Percentiles rank a stretch among this genome's conserved stretches.
These are phyloP conservation scores for Dissophora globulifera DNA, from an alignment of 192 early-diverging fungal species.

Conservation along the genomic window DNA sequence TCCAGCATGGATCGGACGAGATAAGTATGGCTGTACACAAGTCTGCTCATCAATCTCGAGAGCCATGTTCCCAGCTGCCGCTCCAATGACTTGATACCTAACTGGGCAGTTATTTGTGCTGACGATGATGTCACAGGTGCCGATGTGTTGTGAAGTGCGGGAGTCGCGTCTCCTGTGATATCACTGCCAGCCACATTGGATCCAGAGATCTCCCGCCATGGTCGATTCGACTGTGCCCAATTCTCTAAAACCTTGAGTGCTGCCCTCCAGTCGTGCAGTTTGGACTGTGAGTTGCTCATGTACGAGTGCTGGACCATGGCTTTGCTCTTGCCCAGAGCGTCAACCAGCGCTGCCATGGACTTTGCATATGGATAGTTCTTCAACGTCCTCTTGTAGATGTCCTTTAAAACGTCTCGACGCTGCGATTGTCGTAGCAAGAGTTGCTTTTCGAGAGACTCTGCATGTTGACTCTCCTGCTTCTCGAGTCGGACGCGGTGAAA, in stretches of 20 bases:
- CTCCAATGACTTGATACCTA: conserved; percentile 7
- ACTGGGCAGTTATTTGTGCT: background rate
- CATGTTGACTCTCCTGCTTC: background rate
- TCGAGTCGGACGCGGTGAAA: conserved; percentile 18
- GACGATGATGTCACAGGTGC: background rate
- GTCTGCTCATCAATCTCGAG: conserved; percentile 12
- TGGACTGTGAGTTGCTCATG: background rate
- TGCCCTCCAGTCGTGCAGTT: conserved; percentile 23
- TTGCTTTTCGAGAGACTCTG: background rate
- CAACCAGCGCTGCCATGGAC: conserved; percentile 6
- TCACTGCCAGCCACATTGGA: background rate
- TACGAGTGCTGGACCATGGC: conserved; percentile 19
- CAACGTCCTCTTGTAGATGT: conserved; percentile 15
- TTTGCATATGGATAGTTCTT: background rate
- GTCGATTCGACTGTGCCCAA: conserved; percentile 6
- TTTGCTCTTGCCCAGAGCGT: conserved; percentile 35
- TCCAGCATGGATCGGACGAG: conserved; percentile 34
- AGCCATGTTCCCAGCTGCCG: conserved; percentile 10
- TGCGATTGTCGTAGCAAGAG: background rate
- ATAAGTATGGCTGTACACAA: conserved; percentile 43
- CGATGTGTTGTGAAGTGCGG: background rate
- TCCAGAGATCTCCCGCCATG: no score
- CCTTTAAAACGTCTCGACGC: background rate
- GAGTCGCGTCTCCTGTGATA: background rate
- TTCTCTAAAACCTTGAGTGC: conserved; percentile 26